A percentile compares a stretch with the other conserved stretches of the same genome.
Evolutionary conservation across 2,329 filamentous ascomycete species (phyloP).

Genomic region (Pseudogymnoascus sp.): DNA sequence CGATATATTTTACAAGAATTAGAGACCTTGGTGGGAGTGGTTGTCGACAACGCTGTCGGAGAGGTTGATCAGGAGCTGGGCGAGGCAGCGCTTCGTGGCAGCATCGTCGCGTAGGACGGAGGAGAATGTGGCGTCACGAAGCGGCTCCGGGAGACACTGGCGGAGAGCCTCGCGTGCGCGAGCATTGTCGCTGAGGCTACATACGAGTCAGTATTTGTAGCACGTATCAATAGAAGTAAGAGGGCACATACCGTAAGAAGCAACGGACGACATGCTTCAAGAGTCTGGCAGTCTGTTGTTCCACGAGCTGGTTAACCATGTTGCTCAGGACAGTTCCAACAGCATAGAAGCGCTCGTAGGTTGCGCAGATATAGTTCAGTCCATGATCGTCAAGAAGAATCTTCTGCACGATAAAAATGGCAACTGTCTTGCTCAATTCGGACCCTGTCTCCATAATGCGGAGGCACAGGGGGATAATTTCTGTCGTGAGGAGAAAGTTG

Average conservation of each 20-base stretch:
- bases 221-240: neutral
- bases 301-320: constrained; percentile 96
- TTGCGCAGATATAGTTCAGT: constrained; percentile 96
- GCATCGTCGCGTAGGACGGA: constrained; percentile 94
- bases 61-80: constrained; percentile 94
- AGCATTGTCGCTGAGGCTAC: constrained; percentile 87
- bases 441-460: constrained; percentile 99
- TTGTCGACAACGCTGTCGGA: constrained; percentile 69
- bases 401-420: constrained; percentile 99
- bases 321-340: constrained; percentile 96
- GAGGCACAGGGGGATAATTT: constrained; percentile 95
- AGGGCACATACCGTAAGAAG: constrained; percentile 69
- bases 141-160: constrained; percentile 94
- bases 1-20: constrained; percentile 26
- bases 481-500: constrained; percentile 95
- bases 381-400: constrained; percentile 95
- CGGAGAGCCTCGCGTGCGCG: constrained; percentile 88
- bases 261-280: constrained; percentile 97
- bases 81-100: constrained; percentile 92
- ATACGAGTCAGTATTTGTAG: constrained; percentile 16
- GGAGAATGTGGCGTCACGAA: constrained; percentile 96
- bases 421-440: constrained; percentile 96
- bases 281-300: constrained; percentile 91
- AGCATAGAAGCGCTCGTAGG: constrained; percentile 96
- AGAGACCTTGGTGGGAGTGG: constrained; percentile 26